phyloP scores from a whole-genome alignment of 306 rosid genomes.

The Vachellia collinsii region DNA sequence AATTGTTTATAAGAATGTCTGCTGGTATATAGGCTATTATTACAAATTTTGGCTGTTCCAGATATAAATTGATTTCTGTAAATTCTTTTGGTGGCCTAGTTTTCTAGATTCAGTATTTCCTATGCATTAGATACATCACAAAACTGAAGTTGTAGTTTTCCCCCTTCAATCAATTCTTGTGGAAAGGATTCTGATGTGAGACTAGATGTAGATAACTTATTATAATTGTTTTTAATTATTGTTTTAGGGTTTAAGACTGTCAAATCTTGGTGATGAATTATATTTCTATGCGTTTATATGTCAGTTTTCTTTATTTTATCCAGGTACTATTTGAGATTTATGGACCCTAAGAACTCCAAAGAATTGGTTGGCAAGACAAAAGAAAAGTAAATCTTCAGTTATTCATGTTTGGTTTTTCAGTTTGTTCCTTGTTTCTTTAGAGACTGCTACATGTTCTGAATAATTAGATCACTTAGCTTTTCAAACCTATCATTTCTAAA shows the following conservation, averaged over 20 bases:
- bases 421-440: slow-evolving; percentile 14
- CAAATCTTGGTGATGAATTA: not conserved
- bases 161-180: not conserved
- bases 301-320: slow-evolving; percentile 39
- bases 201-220: not conserved
- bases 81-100: slow-evolving; percentile 23
- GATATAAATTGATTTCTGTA: slow-evolving; percentile 15
- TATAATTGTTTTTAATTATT: not conserved
- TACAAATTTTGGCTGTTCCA: slow-evolving; percentile 7
- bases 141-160: not conserved
- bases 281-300: not conserved
- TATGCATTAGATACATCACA: slow-evolving; percentile 26
- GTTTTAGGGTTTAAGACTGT: slow-evolving; percentile 2
- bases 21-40: not conserved
- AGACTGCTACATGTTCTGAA: slow-evolving; percentile 11
- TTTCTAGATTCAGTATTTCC: slow-evolving; percentile 31
- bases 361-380: slow-evolving; percentile 76
- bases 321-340: slow-evolving; percentile 97
- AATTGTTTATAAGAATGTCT: not conserved
- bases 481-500: slow-evolving; percentile 44
- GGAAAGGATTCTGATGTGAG: slow-evolving; percentile 7
- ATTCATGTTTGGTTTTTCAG: slow-evolving; percentile 24
- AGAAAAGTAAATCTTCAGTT: slow-evolving; percentile 60
- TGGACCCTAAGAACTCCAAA: slow-evolving; percentile 85
- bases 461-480: slow-evolving; percentile 26